Evolutionary conservation across 306 rosid species (phyloP), one percentile per base, ranked within the genome.

Genomic region (Citrullus colocynthis): DNA sequence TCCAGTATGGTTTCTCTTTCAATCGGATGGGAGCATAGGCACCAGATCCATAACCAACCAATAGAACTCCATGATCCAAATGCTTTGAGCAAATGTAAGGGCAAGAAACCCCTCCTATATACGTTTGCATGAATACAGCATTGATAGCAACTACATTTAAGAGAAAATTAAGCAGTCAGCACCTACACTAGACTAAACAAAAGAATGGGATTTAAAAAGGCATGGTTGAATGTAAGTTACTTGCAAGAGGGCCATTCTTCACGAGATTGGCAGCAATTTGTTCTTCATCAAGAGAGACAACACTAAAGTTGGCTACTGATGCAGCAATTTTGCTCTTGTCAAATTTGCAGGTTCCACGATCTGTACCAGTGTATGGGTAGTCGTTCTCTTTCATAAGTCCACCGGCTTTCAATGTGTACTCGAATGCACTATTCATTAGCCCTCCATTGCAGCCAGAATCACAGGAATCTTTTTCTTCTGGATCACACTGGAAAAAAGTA

Each of bases 401-500:
- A 75, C 99, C 99, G 28, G 96, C 84, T 85, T 92, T 92, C 52
- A 91, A 87, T 61, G 93, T 88, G 80, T 95, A 95, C 82, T 95
- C 99, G 61, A 95, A 91, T 70, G 99, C 99, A 81, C 98, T 95
- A 69, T 95, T 95, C 99, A 95, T 95, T 82, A 95, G 85, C 78
- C 99, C 97, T 21, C 99, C 98, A 8, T 72, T 89, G 89, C 99
- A 95, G 18, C 99, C 98, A 1, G 97, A 70, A 79, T 95, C 97
- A 0, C 99, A 95, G 49, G 99, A 89, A 65, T 87, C 89, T 32
- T 82, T n/a, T 66, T 95, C 91, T 42, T 95, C 99, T 39, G 97
- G 97, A 85, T 95, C 96, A 82, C 98, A 95, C 99, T 95, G 88
- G 87, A 80, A 57, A 56, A 76, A 18, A 44, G n/a, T 39, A 66